These are phyloP conservation scores for Trametes coccinea DNA, from an alignment of 768 basidiomycete species.

Conservation along the genomic window DNA sequence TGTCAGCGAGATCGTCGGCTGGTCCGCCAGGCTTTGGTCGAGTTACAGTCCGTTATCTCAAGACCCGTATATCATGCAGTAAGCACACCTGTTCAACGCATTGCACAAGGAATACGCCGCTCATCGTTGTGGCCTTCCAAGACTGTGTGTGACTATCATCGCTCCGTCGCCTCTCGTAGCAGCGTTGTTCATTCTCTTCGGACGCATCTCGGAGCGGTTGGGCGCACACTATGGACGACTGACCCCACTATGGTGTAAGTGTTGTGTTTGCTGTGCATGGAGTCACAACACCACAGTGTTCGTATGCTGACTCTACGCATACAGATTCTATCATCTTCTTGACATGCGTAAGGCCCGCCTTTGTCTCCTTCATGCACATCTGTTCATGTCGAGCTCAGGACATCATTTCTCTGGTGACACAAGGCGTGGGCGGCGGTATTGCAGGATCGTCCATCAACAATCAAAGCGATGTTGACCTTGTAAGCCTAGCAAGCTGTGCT, in stretches of 20 bases:
- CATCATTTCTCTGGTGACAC: conserved; percentile 57
- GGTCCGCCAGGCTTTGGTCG: conserved; percentile 40
- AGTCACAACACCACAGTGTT: background rate
- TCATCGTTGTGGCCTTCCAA: conserved; percentile 29
- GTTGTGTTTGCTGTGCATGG: background rate
- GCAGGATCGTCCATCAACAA: conserved; percentile 35
- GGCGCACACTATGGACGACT: conserved; percentile 49
- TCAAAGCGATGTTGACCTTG: background rate
- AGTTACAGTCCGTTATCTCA: conserved; percentile 27
- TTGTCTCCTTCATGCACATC: background rate
- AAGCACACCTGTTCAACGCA: background rate
- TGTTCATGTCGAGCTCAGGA: conserved; percentile 36
- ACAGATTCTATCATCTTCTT: conserved; percentile 46
- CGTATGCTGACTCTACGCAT: background rate
- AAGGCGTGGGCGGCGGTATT: conserved; percentile 64
- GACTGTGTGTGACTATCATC: conserved; percentile 50
- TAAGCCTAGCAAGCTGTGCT: background rate
- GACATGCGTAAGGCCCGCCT: conserved; percentile 30
- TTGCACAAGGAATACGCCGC: background rate
- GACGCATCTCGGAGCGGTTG: conserved; percentile 44
- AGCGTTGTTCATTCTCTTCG: conserved; percentile 60
- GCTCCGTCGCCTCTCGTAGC: conserved; percentile 58
- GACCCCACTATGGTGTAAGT: conserved; percentile 33
- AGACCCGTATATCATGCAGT: conserved; percentile 44
- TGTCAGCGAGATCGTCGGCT: conserved; percentile 39